Base-by-base conservation (phyloP, 805 yeast species). In the Brettanomyces anomalus region DNA sequence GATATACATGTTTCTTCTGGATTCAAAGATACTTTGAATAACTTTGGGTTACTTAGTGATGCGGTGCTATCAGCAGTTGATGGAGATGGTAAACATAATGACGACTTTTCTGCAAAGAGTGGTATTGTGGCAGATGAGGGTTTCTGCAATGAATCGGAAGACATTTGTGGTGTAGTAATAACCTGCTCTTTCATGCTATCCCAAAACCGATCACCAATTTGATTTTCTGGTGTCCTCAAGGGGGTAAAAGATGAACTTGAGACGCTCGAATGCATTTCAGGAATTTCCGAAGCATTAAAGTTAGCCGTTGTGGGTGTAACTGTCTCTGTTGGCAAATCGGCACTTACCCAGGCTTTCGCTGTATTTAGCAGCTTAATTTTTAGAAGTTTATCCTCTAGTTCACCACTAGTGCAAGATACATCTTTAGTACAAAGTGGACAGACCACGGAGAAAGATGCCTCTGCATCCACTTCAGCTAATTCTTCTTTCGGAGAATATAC, bases 1-100 rank as follows among this genome's bases (percentile, higher is more conserved):
- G 45, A 40, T 24, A 58, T 45, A n/a, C 52, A 51, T 3, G 58
- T 49, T 20, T 42, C 43, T 35, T 59, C 62, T 1, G 64, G 62
- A 4, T 52, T 46, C 14, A 60, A 41, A 5, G 46, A 45, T n/a
- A 53, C 40, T 34, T 54, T 53, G 7, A 51, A 54, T n/a, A 50
- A 33, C 17, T 45, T 44, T 6, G 46, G 31, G 14, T 42, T 46
- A 18, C 39, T 21, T 31, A 33, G 15, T 7, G 31, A 18, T 8
- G 15, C 26, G 15, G 34, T 14, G 20, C 14, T 38, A 15, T 20
- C 28, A 26, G 15, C 20, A 30, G 26, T 38, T 15, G 41, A 16
- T 20, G 37, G 49, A 17, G 47, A 43, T 2, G 48, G 40, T 28
- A 24, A 14, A 13, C n/a, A 18, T 8, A 14, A 14, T 14, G 39